phyloP scores from a whole-genome alignment of 768 basidiomycete species.

The Boletus subparvulus region DNA sequence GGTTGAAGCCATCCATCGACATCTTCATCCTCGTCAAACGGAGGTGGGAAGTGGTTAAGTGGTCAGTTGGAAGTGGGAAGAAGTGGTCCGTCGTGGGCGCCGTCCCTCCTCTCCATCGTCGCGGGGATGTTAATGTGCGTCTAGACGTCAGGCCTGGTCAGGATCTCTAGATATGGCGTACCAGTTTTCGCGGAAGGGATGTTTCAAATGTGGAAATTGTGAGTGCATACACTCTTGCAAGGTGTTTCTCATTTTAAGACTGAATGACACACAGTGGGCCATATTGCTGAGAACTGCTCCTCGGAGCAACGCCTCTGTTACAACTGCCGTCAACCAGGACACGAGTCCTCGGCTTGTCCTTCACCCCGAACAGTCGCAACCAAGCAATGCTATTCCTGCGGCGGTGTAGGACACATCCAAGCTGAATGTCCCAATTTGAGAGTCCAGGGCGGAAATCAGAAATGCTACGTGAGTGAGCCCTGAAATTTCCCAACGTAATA shows the following conservation, averaged over 20 bases:
- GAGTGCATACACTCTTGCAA: constrained; percentile 35
- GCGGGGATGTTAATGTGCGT: constrained; percentile 18
- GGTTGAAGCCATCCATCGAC: constrained; percentile 32
- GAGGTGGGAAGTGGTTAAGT: constrained; percentile 67
- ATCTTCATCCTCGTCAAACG: constrained; percentile 55
- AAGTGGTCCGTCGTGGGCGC: constrained; percentile 47
- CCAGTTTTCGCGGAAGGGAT: constrained; percentile 84
- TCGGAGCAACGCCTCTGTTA: constrained; percentile 90
- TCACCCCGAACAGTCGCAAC: constrained; percentile 78
- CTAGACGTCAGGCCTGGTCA: constrained; percentile 44
- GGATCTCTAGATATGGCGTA: constrained; percentile 62
- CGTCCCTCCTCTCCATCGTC: constrained; percentile 5
- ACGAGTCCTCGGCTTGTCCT: constrained; percentile 87
- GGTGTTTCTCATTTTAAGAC: constrained; percentile 11
- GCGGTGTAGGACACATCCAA: constrained; percentile 88
- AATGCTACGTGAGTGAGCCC: constrained; percentile 70
- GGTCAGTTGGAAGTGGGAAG: constrained; percentile 75
- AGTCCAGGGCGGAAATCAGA: constrained; percentile 65
- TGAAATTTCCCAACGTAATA: not conserved
- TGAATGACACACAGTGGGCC: constrained; percentile 61
- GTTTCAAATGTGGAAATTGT: constrained; percentile 94
- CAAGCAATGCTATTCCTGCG: constrained; percentile 92
- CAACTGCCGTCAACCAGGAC: constrained; percentile 93
- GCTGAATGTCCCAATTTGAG: constrained; percentile 84
- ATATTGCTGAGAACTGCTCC: constrained; percentile 90